These are phyloP conservation scores for Diplodia intermedia DNA, from an alignment of 2,329 filamentous ascomycete species.

Conservation along the genomic window DNA sequence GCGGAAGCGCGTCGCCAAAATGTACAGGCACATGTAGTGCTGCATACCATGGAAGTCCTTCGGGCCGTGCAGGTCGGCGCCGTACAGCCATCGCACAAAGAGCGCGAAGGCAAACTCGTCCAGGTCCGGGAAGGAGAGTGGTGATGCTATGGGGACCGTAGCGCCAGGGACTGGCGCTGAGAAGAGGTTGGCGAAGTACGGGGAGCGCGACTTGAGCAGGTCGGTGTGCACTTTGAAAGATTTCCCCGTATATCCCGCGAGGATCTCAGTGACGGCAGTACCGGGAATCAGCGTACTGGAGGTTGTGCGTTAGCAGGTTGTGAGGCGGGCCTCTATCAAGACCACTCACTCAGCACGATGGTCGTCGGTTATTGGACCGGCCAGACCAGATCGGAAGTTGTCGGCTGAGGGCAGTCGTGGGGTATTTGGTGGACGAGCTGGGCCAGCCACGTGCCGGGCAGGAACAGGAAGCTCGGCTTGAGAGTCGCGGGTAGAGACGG, in stretches of 20 bases:
- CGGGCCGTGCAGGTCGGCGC: constrained; percentile 40
- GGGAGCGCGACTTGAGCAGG: constrained; percentile 38
- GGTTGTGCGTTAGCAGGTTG: neutral
- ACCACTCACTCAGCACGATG: constrained; percentile 20
- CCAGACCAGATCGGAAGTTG: constrained; percentile 26
- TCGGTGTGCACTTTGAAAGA: constrained; percentile 39
- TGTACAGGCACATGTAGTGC: constrained; percentile 46
- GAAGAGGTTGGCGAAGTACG: constrained; percentile 41
- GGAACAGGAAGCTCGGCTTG: constrained; percentile 27
- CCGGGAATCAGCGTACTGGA: constrained; percentile 22
- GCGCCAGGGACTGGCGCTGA: neutral
- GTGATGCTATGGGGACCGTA: constrained; percentile 22
- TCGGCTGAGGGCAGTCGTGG: constrained; percentile 13
- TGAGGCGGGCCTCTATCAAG: neutral
- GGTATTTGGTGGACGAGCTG: constrained; percentile 27
- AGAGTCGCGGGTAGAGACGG: constrained; percentile 24
- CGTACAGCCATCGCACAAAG: constrained; percentile 43
- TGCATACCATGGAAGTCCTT: constrained; percentile 45
- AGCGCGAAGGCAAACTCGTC: constrained; percentile 43
- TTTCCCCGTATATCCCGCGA: constrained; percentile 40
- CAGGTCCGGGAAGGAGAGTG: constrained; percentile 39
- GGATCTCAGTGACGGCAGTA: constrained; percentile 34
- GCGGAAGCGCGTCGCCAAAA: constrained; percentile 40
- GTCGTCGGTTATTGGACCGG: constrained; percentile 5
- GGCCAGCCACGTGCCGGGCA: constrained; percentile 3